Evolutionary conservation across 2,329 filamentous ascomycete genomes (phyloP).

Genomic region (Colletotrichum sojae): DNA sequence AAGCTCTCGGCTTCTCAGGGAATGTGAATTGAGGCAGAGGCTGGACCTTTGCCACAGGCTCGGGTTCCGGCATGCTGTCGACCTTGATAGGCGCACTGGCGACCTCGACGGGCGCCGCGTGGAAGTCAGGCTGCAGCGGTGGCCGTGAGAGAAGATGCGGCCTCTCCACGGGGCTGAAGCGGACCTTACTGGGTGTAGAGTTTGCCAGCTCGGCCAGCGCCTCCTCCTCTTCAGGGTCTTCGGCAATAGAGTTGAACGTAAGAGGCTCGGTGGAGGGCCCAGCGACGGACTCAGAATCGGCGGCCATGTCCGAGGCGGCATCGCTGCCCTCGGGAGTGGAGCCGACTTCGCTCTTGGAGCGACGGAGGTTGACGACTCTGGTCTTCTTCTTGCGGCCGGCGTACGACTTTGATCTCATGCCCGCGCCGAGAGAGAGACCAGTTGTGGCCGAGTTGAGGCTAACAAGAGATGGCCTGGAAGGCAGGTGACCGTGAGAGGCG

Average conservation of each 20-base stretch:
- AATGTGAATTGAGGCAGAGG: conserved; percentile 12
- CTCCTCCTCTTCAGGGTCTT: conserved; percentile 69
- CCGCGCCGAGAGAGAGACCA: conserved; percentile 74
- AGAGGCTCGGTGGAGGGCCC: conserved; percentile 74
- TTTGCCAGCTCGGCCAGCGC: conserved; percentile 41
- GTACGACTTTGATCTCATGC: conserved; percentile 71
- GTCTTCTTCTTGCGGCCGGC: conserved; percentile 84
- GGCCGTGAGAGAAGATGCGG: conserved; percentile 48
- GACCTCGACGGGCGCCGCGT: conserved; percentile 44
- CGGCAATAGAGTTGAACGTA: conserved; percentile 69
- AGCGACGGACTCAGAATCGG: conserved; percentile 69
- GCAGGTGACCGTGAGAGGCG: conserved; percentile 71
- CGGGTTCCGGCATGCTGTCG: conserved; percentile 29
- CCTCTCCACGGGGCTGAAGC: conserved; percentile 54
- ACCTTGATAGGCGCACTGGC: conserved; percentile 36
- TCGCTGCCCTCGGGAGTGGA: conserved; percentile 67
- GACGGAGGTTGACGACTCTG: conserved; percentile 85
- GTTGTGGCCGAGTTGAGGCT: conserved; percentile 73
- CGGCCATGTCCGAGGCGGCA: conserved; percentile 59
- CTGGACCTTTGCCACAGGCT: conserved; percentile 40
- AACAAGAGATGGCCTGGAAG: conserved; percentile 77
- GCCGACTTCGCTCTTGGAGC: conserved; percentile 68
- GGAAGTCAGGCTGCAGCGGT: conserved; percentile 52
- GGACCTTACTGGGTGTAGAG: conserved; percentile 54
- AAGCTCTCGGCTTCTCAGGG: conserved; percentile 45